Evolutionary conservation across 2,329 filamentous ascomycete species (phyloP).

Genomic region (Xylariaceae sp.): DNA sequence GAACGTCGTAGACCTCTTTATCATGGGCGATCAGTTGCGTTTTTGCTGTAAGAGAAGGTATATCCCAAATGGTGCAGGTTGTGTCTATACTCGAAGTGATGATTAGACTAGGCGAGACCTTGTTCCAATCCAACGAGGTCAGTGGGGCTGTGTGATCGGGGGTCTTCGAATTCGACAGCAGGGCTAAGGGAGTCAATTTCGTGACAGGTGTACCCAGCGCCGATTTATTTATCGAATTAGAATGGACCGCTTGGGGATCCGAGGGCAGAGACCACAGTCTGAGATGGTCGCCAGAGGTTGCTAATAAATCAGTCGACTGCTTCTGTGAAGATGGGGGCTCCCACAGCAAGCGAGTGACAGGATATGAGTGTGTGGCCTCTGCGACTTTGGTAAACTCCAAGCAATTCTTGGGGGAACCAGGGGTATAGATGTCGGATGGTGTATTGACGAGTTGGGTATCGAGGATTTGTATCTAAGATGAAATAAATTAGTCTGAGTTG

Average conservation of each 20-base stretch:
- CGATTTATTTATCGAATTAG: conserved; percentile 62
- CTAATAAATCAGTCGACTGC: conserved; percentile 88
- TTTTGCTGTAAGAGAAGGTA: conserved; percentile 93
- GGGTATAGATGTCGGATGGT: conserved; percentile 60
- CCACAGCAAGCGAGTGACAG: conserved; percentile 91
- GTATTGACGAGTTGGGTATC: conserved; percentile 76
- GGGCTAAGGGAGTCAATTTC: conserved; percentile 86
- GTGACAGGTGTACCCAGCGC: conserved; percentile 53
- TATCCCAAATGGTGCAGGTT: conserved; percentile 99
- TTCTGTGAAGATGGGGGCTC: conserved; percentile 93
- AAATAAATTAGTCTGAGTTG: conserved; percentile 10
- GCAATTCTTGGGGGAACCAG: conserved; percentile 66
- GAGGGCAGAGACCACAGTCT: conserved; percentile 87
- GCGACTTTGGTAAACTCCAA: conserved; percentile 91
- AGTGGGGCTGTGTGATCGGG: conserved; percentile 96
- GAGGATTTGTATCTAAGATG: conserved; percentile 83
- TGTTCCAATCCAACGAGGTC: conserved; percentile 97
- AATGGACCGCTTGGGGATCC: conserved; percentile 53
- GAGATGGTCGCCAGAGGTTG: conserved; percentile 91
- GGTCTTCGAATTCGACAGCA: conserved; percentile 96
- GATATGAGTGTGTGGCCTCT: conserved; percentile 96
- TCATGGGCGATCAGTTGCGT: conserved; percentile 98
- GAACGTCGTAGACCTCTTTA: conserved; percentile 97
- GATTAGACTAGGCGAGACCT: conserved; percentile 90
- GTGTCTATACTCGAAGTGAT: conserved; percentile 99